These are phyloP conservation scores for Acer negundo DNA, from an alignment of 345 rosid species.

Conservation along the genomic window DNA sequence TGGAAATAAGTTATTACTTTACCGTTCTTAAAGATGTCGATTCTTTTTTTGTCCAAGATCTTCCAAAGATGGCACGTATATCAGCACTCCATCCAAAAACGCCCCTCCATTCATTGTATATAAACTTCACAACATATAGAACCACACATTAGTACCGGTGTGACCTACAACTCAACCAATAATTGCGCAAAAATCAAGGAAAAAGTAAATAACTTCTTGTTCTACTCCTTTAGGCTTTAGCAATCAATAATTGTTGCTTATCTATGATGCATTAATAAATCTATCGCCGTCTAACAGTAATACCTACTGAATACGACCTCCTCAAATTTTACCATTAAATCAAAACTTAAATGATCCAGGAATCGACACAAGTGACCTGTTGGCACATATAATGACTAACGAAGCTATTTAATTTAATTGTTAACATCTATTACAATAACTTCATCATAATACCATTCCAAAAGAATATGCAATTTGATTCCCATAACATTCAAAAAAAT, in stretches of 20 bases:
- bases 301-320: too few species aligned
- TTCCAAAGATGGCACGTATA: constrained; percentile 60
- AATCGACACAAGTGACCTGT: not conserved
- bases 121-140: constrained; percentile 45
- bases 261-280: not conserved
- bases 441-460: not conserved
- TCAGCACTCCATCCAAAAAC: constrained; percentile 70
- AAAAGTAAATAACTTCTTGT: not conserved
- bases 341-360: not conserved
- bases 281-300: too few species aligned
- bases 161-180: not conserved
- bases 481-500: not conserved
- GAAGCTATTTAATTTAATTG: not conserved
- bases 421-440: not conserved
- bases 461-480: not conserved
- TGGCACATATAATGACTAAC: not conserved
- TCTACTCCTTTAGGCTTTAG: not conserved
- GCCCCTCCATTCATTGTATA: constrained; percentile 90
- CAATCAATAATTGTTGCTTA: not conserved
- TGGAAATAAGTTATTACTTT: constrained; percentile 16
- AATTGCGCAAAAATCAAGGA: not conserved
- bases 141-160: not conserved
- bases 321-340: not conserved
- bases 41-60: constrained; percentile 71
- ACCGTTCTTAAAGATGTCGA: constrained; percentile 63